A percentile compares a stretch with the other conserved stretches of the same genome.
Conservation (phyloP, 805 yeast species). For the Yueomyces sp. region DNA sequence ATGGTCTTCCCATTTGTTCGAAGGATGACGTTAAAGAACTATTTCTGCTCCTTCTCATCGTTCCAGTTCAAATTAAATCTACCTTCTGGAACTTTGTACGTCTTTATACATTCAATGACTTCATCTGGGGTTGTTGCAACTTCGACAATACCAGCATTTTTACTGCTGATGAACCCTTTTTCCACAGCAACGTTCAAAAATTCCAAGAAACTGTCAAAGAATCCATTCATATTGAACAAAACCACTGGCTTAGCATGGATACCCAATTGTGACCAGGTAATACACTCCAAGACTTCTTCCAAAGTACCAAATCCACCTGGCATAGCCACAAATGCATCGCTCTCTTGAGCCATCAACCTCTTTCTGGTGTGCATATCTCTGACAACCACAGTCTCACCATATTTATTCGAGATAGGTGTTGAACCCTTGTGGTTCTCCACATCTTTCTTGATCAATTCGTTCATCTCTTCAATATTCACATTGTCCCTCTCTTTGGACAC, state of each 20-base stretch:
- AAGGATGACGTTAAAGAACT: too few relatives aligned
- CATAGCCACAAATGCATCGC: conserved; percentile 77
- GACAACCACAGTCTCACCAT: conserved; percentile 72
- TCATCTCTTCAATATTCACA: conserved; percentile 24
- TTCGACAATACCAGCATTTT: conserved; percentile 53
- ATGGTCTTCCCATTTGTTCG: too few relatives aligned
- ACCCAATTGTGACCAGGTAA: conserved; percentile 84
- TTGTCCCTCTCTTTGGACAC: conserved; percentile 51
- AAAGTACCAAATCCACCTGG: conserved; percentile 90
- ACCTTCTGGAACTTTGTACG: conserved; percentile 57
- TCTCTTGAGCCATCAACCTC: conserved; percentile 72
- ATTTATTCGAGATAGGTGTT: conserved; percentile 41
- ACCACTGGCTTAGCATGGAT: conserved; percentile 76
- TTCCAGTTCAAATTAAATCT: conserved; percentile 65
- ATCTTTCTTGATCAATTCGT: conserved; percentile 34
- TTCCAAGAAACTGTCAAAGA: conserved; percentile 53
- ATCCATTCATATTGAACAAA: conserved; percentile 65
- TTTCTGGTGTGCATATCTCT: conserved; percentile 85
- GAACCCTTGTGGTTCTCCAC: conserved; percentile 53
- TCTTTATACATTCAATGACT: conserved; percentile 46
- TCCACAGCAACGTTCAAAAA: conserved; percentile 49
- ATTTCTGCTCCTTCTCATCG: conserved; percentile 8
- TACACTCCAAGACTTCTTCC: conserved; percentile 82
- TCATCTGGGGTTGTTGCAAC: conserved; percentile 60
- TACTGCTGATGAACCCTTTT: conserved; percentile 54